These are phyloP conservation scores for Microsporum canis DNA, from an alignment of 2,329 filamentous ascomycete species.

Conservation along the genomic window DNA sequence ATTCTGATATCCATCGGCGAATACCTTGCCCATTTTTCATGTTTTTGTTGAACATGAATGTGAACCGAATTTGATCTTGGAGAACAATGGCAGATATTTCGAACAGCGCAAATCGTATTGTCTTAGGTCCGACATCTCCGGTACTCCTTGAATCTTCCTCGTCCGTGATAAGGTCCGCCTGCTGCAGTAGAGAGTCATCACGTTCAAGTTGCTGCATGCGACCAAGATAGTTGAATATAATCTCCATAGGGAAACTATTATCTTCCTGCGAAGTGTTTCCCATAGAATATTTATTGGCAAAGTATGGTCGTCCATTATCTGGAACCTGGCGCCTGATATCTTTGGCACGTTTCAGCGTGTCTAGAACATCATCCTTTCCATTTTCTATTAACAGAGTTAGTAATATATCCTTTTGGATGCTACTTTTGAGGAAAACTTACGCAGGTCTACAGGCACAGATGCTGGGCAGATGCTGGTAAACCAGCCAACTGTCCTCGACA, in stretches of 20 bases:
- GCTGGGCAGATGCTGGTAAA: conserved; percentile 42
- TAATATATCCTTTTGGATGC: neutral
- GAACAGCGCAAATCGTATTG: conserved; percentile 38
- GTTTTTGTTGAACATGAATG: conserved; percentile 39
- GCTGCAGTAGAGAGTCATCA: conserved; percentile 33
- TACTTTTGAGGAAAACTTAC: conserved; percentile 4
- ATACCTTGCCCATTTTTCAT: conserved; percentile 37
- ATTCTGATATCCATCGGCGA: conserved; percentile 34
- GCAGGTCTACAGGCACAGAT: conserved; percentile 18
- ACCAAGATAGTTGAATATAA: conserved; percentile 33
- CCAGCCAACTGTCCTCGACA: conserved; percentile 41
- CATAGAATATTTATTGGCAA: conserved; percentile 23
- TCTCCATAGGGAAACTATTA: conserved; percentile 29
- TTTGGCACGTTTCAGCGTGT: conserved; percentile 29
- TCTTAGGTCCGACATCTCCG: conserved; percentile 36
- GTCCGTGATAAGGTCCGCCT: conserved; percentile 26
- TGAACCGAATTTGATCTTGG: conserved; percentile 36
- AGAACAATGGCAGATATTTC: conserved; percentile 42
- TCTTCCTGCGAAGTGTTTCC: conserved; percentile 20
- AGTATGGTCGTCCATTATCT: conserved; percentile 26
- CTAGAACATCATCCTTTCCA: conserved; percentile 17
- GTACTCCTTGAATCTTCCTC: conserved; percentile 25
- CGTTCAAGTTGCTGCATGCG: conserved; percentile 36
- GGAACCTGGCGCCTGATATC: conserved; percentile 26
- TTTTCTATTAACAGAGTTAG: neutral